Percentiles rank a stretch among this genome's conserved stretches.
phyloP scores from a whole-genome alignment of 1,284 basidiomycete species.

The Ganoderma sinense region DNA sequence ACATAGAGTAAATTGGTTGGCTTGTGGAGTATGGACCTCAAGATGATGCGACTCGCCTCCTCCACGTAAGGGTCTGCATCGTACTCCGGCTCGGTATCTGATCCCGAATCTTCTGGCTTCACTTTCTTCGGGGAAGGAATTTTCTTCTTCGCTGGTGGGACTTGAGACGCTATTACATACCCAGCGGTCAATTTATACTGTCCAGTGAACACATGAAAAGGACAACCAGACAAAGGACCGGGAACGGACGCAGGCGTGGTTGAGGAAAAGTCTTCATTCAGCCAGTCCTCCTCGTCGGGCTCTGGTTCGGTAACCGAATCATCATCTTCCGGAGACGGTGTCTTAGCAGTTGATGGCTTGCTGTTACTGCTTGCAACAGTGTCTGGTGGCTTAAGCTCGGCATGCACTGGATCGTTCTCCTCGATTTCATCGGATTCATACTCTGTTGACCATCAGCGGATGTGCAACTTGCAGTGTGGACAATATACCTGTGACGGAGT shows the following conservation, averaged over 20 bases:
- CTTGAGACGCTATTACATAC: background rate
- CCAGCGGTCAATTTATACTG: background rate
- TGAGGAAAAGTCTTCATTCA: background rate
- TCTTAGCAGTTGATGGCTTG: constrained; percentile 15
- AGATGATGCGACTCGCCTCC: constrained; percentile 5
- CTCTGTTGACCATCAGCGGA: constrained; percentile 3
- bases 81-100: constrained; percentile 32
- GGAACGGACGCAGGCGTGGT: background rate
- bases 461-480: no score
- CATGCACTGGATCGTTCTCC: background rate
- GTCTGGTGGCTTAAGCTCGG: constrained; percentile 10
- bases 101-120: constrained; percentile 23
- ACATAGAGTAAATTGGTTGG: background rate
- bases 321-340: constrained; percentile 18
- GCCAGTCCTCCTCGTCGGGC: constrained; percentile 27
- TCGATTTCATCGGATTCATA: constrained; percentile 19
- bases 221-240: background rate
- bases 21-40: no score
- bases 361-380: background rate
- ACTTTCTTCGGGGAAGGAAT: background rate
- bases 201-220: background rate
- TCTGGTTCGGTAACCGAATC: constrained; percentile 37
- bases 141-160: background rate
- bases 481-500: constrained; percentile 27
- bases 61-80: constrained; percentile 23